A percentile compares a stretch with the other conserved stretches of the same genome.
phyloP scores from a whole-genome alignment of 208 protist genomes.

The Wallacemonas rigidus region DNA sequence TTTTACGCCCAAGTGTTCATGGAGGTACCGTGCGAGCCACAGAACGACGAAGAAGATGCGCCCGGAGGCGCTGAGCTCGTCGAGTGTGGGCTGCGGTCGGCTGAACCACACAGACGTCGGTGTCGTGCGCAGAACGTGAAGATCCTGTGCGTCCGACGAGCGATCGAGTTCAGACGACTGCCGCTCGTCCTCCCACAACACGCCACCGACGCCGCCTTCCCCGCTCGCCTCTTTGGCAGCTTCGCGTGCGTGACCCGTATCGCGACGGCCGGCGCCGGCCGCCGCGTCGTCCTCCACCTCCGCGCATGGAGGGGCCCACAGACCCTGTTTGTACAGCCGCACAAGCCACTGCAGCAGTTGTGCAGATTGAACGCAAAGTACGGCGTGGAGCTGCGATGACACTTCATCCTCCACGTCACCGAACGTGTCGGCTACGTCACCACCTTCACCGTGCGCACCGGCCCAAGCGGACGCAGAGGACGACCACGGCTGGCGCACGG shows the following conservation, averaged over 20 bases:
- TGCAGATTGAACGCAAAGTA: slow-evolving; percentile 44
- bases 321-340: slow-evolving; percentile 41
- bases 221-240: too few species aligned
- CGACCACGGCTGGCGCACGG: neutral
- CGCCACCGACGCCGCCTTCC: too few species aligned
- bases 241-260: too few species aligned
- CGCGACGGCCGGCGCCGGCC: neutral
- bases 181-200: too few species aligned
- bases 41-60: slow-evolving; percentile 52
- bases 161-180: too few species aligned
- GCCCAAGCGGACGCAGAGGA: slow-evolving; percentile 6
- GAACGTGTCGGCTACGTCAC: slow-evolving; percentile 1
- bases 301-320: slow-evolving; percentile 53
- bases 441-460: neutral
- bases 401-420: neutral
- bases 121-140: slow-evolving; percentile 34
- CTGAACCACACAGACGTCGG: slow-evolving; percentile 12
- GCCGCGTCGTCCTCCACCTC: neutral
- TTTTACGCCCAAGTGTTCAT: neutral
- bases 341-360: slow-evolving; percentile 70
- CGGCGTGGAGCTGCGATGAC: slow-evolving; percentile 19
- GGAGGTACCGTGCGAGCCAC: slow-evolving; percentile 15
- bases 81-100: slow-evolving; percentile 29
- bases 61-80: slow-evolving; percentile 29
- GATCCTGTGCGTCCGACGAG: slow-evolving; percentile 23